Conservation (phyloP, 2,329 filamentous ascomycete species). For the Xylariaceae sp. region DNA sequence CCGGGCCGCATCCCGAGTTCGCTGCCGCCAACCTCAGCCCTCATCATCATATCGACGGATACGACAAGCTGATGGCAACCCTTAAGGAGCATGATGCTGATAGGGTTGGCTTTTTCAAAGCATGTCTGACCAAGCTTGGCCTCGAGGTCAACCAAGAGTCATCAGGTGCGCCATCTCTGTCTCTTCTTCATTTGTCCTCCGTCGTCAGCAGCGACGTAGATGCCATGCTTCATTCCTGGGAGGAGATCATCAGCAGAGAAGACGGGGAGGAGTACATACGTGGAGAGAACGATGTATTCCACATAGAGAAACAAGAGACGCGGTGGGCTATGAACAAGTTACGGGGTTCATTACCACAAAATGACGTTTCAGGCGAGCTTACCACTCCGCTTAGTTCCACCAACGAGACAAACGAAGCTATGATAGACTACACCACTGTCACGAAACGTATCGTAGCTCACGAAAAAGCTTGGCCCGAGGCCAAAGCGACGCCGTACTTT, state of each 20-base stretch:
- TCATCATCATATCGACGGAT: constrained; percentile 63
- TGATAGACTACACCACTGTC: constrained; percentile 70
- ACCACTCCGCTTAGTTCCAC: constrained; percentile 24
- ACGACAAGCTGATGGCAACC: constrained; percentile 63
- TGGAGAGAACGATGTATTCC: constrained; percentile 79
- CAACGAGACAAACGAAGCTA: constrained; percentile 47
- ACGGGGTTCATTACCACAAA: constrained; percentile 45
- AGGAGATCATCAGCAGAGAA: constrained; percentile 63
- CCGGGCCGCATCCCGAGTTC: constrained; percentile 94
- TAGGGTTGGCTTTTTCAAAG: constrained; percentile 72
- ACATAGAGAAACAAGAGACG: constrained; percentile 64
- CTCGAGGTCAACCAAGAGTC: constrained; percentile 71
- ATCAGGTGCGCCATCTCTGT: constrained; percentile 71
- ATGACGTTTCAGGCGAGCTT: constrained; percentile 29
- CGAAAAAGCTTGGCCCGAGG: constrained; percentile 61
- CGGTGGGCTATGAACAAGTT: constrained; percentile 56
- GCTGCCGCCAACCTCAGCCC: constrained; percentile 71
- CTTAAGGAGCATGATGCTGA: constrained; percentile 66
- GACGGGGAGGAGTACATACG: constrained; percentile 69
- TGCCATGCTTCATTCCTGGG: constrained; percentile 62
- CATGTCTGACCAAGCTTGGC: constrained; percentile 74
- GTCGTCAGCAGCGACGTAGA: constrained; percentile 60
- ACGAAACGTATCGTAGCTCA: constrained; percentile 73
- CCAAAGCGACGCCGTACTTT: constrained; percentile 77
- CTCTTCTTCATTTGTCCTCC: constrained; percentile 77